Base-by-base conservation (phyloP, 768 basidiomycete genomes). In the Lepiota venenata region DNA sequence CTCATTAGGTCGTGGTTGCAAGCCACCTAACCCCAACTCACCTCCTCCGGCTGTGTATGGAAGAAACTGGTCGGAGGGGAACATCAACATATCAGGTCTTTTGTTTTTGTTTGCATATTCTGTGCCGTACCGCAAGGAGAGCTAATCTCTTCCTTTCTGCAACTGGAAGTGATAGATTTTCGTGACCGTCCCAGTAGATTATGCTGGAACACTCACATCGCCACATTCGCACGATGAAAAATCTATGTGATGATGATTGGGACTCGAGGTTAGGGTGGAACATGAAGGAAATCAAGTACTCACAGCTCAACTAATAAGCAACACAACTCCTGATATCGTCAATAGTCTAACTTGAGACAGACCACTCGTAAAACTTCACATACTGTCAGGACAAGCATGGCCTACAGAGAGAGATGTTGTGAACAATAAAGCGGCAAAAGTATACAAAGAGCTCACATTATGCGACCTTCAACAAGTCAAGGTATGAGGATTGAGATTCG, bases 171-270 rank as follows among this genome's bases (percentile, higher is more conserved):
- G 7, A 20, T 16, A 15, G 22, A 14, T 6, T 8, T 16, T 43
- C 9, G 43, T 18, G 8, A n/a, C 11, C 16, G 29, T 16, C 7
- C 9, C 4, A 18, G 18, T 20, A 36, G 1, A 20, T 20, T n/a
- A 6, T 14, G n/a, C 16, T 8, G 27, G n/a, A 12, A 21, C 27
- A 11, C 50, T 7, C 29, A 51, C 50, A 51, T 15, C 50, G 50
- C 50, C 50, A 51, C 50, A 43, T 42, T 2, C 50, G 50, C 22
- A 51, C 11, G 7, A 51, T 51, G 18, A 51, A 51, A n/a, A 51
- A 43, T 18, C 50, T 50, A 16, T 27, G 10, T 6, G 8, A 16
- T 3, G 18, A 1, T 27, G 22, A 15, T 11, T 27, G 25, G 29
- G 14, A 47, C 11, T 18, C 18, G 3, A 36, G 2, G 6, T 16